phyloP scores from a whole-genome alignment of 1,139 yeast species.

The Casaregolazyma suthepensis region DNA sequence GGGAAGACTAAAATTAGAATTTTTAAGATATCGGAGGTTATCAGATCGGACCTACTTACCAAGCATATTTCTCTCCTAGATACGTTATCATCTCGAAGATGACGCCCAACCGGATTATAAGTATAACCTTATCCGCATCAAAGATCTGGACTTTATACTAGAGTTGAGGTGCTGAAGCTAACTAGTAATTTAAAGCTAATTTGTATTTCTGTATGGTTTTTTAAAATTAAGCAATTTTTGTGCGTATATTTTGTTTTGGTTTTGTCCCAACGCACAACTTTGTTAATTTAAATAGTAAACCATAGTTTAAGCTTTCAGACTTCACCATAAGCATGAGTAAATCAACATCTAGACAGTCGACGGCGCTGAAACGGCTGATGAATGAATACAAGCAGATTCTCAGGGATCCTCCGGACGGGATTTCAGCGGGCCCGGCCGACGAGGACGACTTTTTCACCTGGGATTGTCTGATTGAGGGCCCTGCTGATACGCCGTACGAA shows the following conservation, averaged over 20 bases:
- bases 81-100: constrained; percentile 61
- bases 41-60: constrained; percentile 34
- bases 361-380: constrained; percentile 80
- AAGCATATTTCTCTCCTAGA: constrained; percentile 83
- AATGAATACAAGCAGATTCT: constrained; percentile 84
- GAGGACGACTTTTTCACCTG: constrained; percentile 81
- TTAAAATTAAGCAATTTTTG: background rate
- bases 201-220: background rate
- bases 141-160: background rate
- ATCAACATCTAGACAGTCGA: constrained; percentile 26
- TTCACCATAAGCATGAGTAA: constrained; percentile 7
- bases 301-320: background rate
- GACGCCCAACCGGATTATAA: background rate
- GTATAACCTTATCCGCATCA: background rate
- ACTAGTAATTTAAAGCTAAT: background rate
- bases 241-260: background rate
- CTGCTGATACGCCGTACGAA: constrained; percentile 88
- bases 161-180: background rate
- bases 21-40: background rate
- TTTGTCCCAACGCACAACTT: background rate
- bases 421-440: constrained; percentile 81
- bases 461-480: constrained; percentile 92
- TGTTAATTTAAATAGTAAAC: background rate
- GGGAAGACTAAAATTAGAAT: constrained; percentile 22
- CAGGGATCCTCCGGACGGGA: constrained; percentile 89